A percentile compares a stretch with the other conserved stretches of the same genome.
These are phyloP conservation scores for Penicillium argentinense DNA, from an alignment of 495 filamentous ascomycete genomes.

Conservation along the genomic window DNA sequence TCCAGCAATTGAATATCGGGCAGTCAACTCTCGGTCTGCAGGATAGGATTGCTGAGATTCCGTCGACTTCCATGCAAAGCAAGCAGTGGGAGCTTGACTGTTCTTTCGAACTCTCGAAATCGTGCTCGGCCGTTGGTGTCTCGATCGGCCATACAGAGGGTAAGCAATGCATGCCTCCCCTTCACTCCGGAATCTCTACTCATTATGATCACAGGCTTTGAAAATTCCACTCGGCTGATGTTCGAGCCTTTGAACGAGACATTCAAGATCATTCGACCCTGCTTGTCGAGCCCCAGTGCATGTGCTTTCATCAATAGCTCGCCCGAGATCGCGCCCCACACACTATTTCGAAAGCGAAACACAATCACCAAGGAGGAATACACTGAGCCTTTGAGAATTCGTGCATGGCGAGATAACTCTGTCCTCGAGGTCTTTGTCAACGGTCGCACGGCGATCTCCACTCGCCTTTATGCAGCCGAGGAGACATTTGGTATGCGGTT, in stretches of 20 bases:
- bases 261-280: conserved; percentile 1
- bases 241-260: conserved; percentile 1
- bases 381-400: conserved; percentile 8
- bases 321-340: conserved; percentile 4
- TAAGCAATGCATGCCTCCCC: background rate
- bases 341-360: background rate
- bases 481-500: conserved; percentile 9
- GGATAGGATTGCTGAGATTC: no score
- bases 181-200: background rate
- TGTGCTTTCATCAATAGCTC: conserved; percentile 2
- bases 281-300: background rate
- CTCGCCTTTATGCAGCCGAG: conserved; percentile 9
- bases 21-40: background rate
- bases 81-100: conserved; percentile 7
- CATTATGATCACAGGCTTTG: background rate
- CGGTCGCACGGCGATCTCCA: conserved; percentile 11
- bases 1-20: background rate
- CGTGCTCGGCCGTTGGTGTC: conserved; percentile 1
- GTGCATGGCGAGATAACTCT: conserved; percentile 9
- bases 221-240: background rate
- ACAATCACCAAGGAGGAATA: background rate
- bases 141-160: conserved; percentile 4
- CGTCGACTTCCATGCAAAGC: background rate
- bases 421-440: conserved; percentile 13
- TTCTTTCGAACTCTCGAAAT: conserved; percentile 3